A percentile compares a stretch with the other conserved stretches of the same genome.
Conservation (phyloP, 306 rosid species). For the Prunus salicina region DNA sequence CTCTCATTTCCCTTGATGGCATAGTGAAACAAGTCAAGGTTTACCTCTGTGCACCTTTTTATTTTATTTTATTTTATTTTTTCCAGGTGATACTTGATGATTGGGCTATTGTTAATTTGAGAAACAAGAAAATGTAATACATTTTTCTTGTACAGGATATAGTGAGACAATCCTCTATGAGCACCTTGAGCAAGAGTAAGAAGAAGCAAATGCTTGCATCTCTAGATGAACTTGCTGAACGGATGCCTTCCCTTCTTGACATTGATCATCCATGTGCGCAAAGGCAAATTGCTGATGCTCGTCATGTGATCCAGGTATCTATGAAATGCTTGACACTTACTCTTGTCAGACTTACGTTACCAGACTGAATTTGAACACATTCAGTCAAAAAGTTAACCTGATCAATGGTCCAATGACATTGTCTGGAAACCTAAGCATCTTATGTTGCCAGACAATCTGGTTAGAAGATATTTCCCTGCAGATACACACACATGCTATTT, state of each 20-base stretch:
- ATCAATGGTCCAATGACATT: neutral
- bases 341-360: neutral
- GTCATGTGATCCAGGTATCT: constrained; percentile 68
- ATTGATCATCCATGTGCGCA: constrained; percentile 94
- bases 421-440: neutral
- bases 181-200: constrained; percentile 68
- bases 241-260: constrained; percentile 93
- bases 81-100: constrained; percentile 2
- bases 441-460: too few species aligned
- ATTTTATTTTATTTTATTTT: neutral
- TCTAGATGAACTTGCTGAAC: constrained; percentile 70
- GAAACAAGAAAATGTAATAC: constrained; percentile 19
- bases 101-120: neutral
- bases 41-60: constrained; percentile 10
- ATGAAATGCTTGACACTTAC: neutral
- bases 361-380: neutral
- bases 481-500: neutral
- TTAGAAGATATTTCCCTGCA: neutral
- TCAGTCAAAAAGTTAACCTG: neutral
- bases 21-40: constrained; percentile 94
- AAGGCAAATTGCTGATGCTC: constrained; percentile 69
- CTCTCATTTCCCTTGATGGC: constrained; percentile 91
- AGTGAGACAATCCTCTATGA: constrained; percentile 55
- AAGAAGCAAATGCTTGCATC: constrained; percentile 65
- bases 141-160: constrained; percentile 53